A percentile compares a stretch with the other conserved stretches of the same genome.
Conservation (phyloP, 2,329 filamentous ascomycete species). For the Botrytis hyacinthi region DNA sequence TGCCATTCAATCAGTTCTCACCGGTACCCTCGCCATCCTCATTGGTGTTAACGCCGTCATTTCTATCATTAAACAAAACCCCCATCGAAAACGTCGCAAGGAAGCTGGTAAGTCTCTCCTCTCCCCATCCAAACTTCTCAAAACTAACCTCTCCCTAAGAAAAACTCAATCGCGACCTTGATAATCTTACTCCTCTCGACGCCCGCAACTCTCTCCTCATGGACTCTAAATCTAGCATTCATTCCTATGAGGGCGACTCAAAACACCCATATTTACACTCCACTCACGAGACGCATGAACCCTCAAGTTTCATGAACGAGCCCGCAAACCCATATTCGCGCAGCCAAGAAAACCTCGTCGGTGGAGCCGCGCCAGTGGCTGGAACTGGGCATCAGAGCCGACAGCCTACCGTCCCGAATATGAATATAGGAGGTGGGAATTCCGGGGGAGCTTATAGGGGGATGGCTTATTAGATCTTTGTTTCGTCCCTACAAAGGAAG, state of each 20-base stretch:
- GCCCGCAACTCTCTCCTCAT: constrained; percentile 78
- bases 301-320: constrained; percentile 31
- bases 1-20: constrained; percentile 82
- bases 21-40: constrained; percentile 77
- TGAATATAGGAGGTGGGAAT: constrained; percentile 4
- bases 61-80: constrained; percentile 80
- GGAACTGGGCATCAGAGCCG: neutral
- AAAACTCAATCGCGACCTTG: constrained; percentile 72
- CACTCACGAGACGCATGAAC: constrained; percentile 21
- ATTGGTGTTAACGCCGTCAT: constrained; percentile 88
- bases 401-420: constrained; percentile 15
- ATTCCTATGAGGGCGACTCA: constrained; percentile 19
- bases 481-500: too few relatives aligned
- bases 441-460: constrained; percentile 32
- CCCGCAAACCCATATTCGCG: constrained; percentile 34
- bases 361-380: constrained; percentile 10
- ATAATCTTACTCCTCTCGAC: constrained; percentile 82
- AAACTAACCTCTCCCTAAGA: constrained; percentile 48
- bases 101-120: constrained; percentile 69
- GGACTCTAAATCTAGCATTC: constrained; percentile 16
- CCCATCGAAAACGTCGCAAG: constrained; percentile 84
- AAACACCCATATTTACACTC: constrained; percentile 29
- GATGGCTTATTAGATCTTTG: constrained; percentile 29
- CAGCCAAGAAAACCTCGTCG: constrained; percentile 17
- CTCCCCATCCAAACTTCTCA: neutral